A percentile compares a stretch with the other conserved stretches of the same genome.
Conservation (phyloP, 768 basidiomycete species). For the Paxillus ammoniavirescens region DNA sequence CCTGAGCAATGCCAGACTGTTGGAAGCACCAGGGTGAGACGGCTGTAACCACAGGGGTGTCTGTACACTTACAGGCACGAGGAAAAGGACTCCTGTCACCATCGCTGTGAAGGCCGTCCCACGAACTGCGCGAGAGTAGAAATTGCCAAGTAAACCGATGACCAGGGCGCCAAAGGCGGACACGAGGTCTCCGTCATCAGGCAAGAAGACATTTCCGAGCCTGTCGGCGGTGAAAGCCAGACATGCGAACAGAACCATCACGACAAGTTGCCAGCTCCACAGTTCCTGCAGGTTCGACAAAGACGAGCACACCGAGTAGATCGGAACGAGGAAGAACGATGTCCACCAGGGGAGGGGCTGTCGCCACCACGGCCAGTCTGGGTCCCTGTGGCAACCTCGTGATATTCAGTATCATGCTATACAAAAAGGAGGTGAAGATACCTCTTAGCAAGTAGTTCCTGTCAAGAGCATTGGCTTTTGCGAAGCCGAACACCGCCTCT, state of each 20-base stretch:
- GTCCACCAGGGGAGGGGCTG: slow-evolving; percentile 82
- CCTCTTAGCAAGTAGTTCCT: slow-evolving; percentile 31
- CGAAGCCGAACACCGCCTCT: slow-evolving; percentile 49
- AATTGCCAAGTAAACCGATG: slow-evolving; percentile 76
- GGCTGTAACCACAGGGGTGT: not conserved
- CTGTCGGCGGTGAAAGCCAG: slow-evolving; percentile 71
- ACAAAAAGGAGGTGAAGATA: slow-evolving; percentile 3
- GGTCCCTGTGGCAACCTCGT: slow-evolving; percentile 73
- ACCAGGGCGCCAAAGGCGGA: slow-evolving; percentile 77
- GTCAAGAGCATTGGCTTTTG: slow-evolving; percentile 32
- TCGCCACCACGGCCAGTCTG: slow-evolving; percentile 73
- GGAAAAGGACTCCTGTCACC: slow-evolving; percentile 91
- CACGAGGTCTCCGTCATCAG: slow-evolving; percentile 69
- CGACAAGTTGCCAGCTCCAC: slow-evolving; percentile 65
- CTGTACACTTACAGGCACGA: slow-evolving; percentile 69
- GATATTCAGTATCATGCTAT: slow-evolving; percentile 29
- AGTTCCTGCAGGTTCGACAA: slow-evolving; percentile 74
- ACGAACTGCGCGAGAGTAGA: slow-evolving; percentile 71
- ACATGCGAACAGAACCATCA: slow-evolving; percentile 84
- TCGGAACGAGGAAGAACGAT: slow-evolving; percentile 72
- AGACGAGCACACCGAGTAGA: slow-evolving; percentile 72
- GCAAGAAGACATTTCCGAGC: slow-evolving; percentile 56
- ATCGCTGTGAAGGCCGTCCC: slow-evolving; percentile 88
- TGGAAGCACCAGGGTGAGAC: slow-evolving; percentile 18
- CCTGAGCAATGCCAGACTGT: slow-evolving; percentile 75